These are phyloP conservation scores for Nyssa sinensis DNA, from an alignment of 148 eudicot genomes.

Conservation along the genomic window DNA sequence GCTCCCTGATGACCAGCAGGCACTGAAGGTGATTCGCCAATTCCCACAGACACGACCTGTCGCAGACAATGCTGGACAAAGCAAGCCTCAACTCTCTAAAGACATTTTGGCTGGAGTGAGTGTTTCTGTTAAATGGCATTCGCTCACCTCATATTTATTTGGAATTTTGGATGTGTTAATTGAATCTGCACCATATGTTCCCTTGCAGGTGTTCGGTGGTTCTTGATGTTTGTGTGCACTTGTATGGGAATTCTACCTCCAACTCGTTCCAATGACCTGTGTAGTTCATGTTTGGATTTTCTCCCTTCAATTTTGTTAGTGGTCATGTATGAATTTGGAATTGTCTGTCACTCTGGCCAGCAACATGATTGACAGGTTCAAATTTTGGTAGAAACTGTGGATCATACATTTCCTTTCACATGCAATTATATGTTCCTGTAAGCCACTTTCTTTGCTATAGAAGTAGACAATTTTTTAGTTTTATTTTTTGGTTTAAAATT, in stretches of 20 bases:
- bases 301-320: neutral
- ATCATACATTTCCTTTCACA: neutral
- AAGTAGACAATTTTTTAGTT: too few species aligned
- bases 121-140: neutral
- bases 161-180: neutral
- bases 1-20: conserved; percentile 24
- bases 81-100: conserved; percentile 50
- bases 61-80: conserved; percentile 33
- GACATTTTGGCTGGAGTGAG: conserved; percentile 52
- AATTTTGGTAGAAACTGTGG: neutral
- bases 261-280: neutral
- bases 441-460: neutral
- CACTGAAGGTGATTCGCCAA: conserved; percentile 45
- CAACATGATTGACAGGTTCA: neutral
- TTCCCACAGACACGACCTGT: conserved; percentile 62
- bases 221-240: neutral
- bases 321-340: neutral
- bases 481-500: too few species aligned
- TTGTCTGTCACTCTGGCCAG: neutral
- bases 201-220: conserved; percentile 32
- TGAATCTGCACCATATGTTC: neutral
- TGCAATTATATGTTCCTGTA: neutral
- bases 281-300: neutral
- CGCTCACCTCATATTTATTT: neutral
- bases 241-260: neutral